These are phyloP conservation scores for Diospyros kaki DNA, from an alignment of 148 eudicot species.

Conservation along the genomic window DNA sequence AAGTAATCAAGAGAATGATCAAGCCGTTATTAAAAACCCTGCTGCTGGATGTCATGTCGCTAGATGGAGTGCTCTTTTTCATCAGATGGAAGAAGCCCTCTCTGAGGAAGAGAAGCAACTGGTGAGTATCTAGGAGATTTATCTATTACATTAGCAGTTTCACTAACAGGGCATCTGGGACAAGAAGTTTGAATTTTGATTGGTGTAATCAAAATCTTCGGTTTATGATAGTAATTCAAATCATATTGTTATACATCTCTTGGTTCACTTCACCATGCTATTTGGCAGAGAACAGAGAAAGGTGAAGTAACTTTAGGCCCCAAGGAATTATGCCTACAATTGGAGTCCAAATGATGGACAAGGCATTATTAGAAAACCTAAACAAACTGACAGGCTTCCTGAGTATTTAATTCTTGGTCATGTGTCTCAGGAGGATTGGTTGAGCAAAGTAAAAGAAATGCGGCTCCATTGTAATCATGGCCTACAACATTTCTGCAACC, in stretches of 20 bases:
- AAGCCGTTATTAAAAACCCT: conserved; percentile 17
- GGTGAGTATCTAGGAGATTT: conserved; percentile 38
- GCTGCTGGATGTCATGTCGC: conserved; percentile 36
- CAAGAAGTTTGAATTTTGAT: too few relatives aligned
- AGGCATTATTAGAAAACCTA: neutral
- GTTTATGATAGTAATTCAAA: too few relatives aligned
- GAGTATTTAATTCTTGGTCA: neutral
- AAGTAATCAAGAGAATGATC: conserved; percentile 48
- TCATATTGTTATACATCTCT: too few relatives aligned
- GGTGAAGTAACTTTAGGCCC: too few relatives aligned
- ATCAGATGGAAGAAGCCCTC: conserved; percentile 69
- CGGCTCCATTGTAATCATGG: conserved; percentile 63
- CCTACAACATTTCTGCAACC: conserved; percentile 33
- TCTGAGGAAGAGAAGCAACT: conserved; percentile 76
- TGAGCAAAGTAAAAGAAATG: conserved; percentile 70
- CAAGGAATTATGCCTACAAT: too few relatives aligned
- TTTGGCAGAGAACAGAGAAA: too few relatives aligned
- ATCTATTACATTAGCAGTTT: neutral
- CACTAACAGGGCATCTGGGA: neutral
- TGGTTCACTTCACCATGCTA: too few relatives aligned
- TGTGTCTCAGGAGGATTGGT: conserved; percentile 57
- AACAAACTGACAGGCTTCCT: neutral
- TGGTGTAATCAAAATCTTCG: too few relatives aligned
- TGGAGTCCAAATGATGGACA: neutral
- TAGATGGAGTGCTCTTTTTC: conserved; percentile 68